Percentiles rank a stretch among this genome's conserved stretches.
Evolutionary conservation across 306 rosid genomes (phyloP).

Genomic region (Benincasa hispida): DNA sequence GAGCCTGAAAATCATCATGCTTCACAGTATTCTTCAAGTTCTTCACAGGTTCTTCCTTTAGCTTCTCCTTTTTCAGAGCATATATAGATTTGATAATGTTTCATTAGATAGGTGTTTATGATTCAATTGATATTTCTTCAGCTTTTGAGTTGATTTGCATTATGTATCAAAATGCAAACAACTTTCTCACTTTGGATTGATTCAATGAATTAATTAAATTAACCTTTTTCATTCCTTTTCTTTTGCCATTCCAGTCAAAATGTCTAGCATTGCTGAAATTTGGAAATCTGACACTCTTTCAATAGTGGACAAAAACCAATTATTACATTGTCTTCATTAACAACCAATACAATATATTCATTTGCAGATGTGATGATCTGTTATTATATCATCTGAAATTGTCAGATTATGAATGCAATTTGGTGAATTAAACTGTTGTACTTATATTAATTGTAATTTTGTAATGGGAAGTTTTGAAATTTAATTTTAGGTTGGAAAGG

Average conservation of each 20-base stretch:
- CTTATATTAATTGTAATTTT: too few relatives aligned
- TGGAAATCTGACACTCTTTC: not conserved
- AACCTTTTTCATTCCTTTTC: not conserved
- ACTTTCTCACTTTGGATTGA: constrained; percentile 5
- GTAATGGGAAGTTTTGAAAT: not conserved
- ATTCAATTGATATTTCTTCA: not conserved
- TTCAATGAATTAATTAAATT: not conserved
- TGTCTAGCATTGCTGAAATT: not conserved
- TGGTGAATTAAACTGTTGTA: not conserved
- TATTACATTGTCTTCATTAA: not conserved
- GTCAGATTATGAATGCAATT: not conserved
- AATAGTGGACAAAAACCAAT: not conserved
- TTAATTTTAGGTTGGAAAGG: not conserved
- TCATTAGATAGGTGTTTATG: not conserved
- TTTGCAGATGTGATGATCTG: not conserved
- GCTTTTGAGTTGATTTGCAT: constrained; percentile 5
- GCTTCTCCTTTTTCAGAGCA: constrained; percentile 40
- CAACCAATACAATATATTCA: not conserved
- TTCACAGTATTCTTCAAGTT: constrained; percentile 37
- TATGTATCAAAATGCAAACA: not conserved
- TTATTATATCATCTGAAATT: not conserved
- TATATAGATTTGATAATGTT: not conserved
- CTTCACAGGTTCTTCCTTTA: constrained; percentile 78
- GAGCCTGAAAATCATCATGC: not conserved
- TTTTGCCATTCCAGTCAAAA: not conserved